These are phyloP conservation scores for Allomyces arbusculus DNA, from an alignment of 192 early-diverging fungal genomes.

Conservation along the genomic window DNA sequence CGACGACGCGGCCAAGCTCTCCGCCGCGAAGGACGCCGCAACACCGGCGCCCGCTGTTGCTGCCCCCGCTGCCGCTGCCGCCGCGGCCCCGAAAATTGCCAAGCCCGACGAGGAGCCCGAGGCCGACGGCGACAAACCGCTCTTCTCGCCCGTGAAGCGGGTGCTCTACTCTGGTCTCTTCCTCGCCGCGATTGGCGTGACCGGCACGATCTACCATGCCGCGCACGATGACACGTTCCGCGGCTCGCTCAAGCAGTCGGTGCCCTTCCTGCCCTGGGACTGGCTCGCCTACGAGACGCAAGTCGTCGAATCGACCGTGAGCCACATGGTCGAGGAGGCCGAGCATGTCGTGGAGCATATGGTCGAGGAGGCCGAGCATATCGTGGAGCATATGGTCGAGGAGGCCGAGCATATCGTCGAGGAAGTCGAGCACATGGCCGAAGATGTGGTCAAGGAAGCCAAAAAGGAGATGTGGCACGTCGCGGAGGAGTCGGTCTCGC, in stretches of 20 bases:
- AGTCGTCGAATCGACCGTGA: conserved; percentile 2
- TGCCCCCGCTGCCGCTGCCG: too few species aligned
- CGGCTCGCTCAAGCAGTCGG: conserved; percentile 9
- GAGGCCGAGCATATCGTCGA: conserved; percentile 6
- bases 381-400: conserved; percentile 3
- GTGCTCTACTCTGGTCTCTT: conserved; percentile 4
- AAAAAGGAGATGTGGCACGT: conserved; percentile 8
- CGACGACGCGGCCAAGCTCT: too few species aligned
- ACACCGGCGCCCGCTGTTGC: too few species aligned
- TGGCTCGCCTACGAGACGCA: not conserved
- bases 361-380: too few species aligned
- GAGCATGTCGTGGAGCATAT: not conserved
- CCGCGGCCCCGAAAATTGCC: too few species aligned
- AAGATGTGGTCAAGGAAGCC: conserved; percentile 1
- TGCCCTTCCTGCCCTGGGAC: not conserved
- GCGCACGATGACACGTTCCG: conserved; percentile 1
- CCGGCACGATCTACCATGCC: conserved; percentile 1
- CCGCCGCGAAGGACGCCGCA: too few species aligned
- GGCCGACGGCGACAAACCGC: not conserved
- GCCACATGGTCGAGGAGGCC: conserved; percentile 3
- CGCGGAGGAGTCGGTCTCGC: conserved; percentile 4
- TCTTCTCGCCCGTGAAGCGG: conserved; percentile 2
- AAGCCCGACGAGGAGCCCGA: too few species aligned
- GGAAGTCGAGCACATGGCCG: not conserved
- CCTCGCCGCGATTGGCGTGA: not conserved